Conservation (phyloP, 2,329 filamentous ascomycete species). For the Cladosporium sphaerospermum region DNA sequence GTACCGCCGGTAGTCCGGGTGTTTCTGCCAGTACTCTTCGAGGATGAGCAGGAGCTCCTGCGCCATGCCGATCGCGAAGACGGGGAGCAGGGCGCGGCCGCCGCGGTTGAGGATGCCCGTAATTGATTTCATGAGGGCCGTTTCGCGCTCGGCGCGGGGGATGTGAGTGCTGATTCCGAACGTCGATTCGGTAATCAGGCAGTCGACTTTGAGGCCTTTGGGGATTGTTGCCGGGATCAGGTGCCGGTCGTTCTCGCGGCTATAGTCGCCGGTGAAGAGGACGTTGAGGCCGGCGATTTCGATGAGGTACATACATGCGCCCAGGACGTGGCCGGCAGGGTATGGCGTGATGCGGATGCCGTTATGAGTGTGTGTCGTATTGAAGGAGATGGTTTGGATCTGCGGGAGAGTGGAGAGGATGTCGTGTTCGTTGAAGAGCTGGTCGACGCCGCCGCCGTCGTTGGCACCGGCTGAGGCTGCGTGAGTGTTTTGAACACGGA, state of each 20-base stretch:
- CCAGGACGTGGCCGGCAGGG: slow-evolving; percentile 94
- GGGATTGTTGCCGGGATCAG: slow-evolving; percentile 90
- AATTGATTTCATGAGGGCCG: slow-evolving; percentile 90
- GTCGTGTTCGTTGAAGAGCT: slow-evolving; percentile 89
- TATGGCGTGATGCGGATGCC: slow-evolving; percentile 96
- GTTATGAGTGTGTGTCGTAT: slow-evolving; percentile 94
- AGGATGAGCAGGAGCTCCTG: slow-evolving; percentile 92
- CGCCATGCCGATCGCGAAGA: slow-evolving; percentile 88
- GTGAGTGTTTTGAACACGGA: slow-evolving; percentile 62
- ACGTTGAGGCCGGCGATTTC: slow-evolving; percentile 96
- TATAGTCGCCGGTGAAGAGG: slow-evolving; percentile 97
- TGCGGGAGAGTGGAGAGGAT: slow-evolving; percentile 87
- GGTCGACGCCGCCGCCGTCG: slow-evolving; percentile 45
- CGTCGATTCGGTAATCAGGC: slow-evolving; percentile 94
- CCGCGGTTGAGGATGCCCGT: slow-evolving; percentile 86
- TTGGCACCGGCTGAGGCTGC: slow-evolving; percentile 25
- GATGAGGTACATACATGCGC: slow-evolving; percentile 96
- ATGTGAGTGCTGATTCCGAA: slow-evolving; percentile 94
- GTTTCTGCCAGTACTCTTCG: slow-evolving; percentile 93
- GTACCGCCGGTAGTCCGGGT: slow-evolving; percentile 78
- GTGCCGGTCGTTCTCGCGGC: slow-evolving; percentile 89
- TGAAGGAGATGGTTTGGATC: slow-evolving; percentile 97
- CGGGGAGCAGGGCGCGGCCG: slow-evolving; percentile 86
- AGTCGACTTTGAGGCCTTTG: slow-evolving; percentile 82
- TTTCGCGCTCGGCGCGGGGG: slow-evolving; percentile 82